Base-by-base conservation (phyloP, 2,329 filamentous ascomycete species). In the Cryoendolithus antarcticus region DNA sequence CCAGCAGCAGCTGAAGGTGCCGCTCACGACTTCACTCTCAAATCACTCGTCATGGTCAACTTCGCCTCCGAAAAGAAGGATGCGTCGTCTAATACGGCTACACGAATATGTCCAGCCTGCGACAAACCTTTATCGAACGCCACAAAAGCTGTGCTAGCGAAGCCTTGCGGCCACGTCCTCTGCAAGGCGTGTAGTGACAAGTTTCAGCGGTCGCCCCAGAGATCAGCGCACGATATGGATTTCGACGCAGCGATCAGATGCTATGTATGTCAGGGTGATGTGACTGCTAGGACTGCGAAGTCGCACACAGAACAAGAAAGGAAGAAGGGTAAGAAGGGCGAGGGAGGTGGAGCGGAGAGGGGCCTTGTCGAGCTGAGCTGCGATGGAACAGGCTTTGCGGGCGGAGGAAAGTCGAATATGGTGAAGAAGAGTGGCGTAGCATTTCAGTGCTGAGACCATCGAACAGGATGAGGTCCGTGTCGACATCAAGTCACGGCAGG, bases 351-450 rank as follows among this genome's bases (percentile, higher is more conserved):
- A 24, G 62, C 64, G 32, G 75, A 70, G 43, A 75, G 79, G 0
- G 88, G 88, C 0, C 56, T 95, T 29, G 79, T 95, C 3, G 76
- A 82, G 54, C 72, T 96, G 35, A 78, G 75, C 48, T 84, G 80
- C 29, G 89, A 95, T 51, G 89, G 89, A 1, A 96, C 89, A 0
- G 89, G 89, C 0, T 96, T 94, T 61, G 88, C 89, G 4, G 82
- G 85, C 4, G 80, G 81, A n/a, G 91, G 89, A 2, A 74, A 75
- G 37, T 19, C 15, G 15, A 93, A 82, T 54, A 74, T 83, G 51
- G 86, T 93, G 10, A 82, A 82, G 62, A 91, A 80, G 58, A 65
- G 72, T 3, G 81, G 82, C 0, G 77, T 93, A 11, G 80, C 80
- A 0, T 94, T 94, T 59, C 84, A 93, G 57, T 89, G 38, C 21